Conservation (phyloP, 345 rosid species). For the Ceriops zippeliana region DNA sequence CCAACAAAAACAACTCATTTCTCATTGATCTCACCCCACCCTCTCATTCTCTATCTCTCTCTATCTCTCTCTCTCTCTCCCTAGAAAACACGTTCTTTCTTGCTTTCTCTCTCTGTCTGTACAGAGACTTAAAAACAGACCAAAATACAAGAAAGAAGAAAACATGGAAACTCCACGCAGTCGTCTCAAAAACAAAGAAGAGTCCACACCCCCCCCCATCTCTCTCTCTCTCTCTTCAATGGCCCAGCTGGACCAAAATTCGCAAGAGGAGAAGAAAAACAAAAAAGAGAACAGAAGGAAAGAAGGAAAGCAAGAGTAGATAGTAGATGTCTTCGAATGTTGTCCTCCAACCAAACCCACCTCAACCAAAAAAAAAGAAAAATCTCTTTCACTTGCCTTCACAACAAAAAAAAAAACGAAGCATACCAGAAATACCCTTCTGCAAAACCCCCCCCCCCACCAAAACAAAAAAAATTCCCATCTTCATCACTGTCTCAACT, state of each 20-base stretch:
- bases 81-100: conserved; percentile 2
- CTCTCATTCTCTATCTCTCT: conserved; percentile 9
- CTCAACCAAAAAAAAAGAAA: conserved; percentile 22
- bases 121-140: background rate
- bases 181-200: conserved; percentile 15
- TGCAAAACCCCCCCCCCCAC: too few relatives aligned
- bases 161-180: conserved; percentile 29
- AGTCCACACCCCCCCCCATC: conserved; percentile 35
- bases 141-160: conserved; percentile 23
- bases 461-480: too few relatives aligned
- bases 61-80: conserved; percentile 24
- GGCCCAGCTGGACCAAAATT: conserved; percentile 65
- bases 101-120: conserved; percentile 19
- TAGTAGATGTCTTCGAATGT: conserved; percentile 28
- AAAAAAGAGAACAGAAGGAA: conserved; percentile 11
- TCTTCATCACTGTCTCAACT: conserved; percentile 57
- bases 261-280: conserved; percentile 16
- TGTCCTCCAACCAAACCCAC: conserved; percentile 56
- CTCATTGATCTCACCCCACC: background rate
- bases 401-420: too few relatives aligned
- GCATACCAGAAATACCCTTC: too few relatives aligned
- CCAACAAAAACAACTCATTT: background rate
- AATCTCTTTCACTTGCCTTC: too few relatives aligned
- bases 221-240: conserved; percentile 33
- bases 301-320: conserved; percentile 7